Evolutionary conservation across 768 basidiomycete species (phyloP).

Genomic region (Ramaria sp.): DNA sequence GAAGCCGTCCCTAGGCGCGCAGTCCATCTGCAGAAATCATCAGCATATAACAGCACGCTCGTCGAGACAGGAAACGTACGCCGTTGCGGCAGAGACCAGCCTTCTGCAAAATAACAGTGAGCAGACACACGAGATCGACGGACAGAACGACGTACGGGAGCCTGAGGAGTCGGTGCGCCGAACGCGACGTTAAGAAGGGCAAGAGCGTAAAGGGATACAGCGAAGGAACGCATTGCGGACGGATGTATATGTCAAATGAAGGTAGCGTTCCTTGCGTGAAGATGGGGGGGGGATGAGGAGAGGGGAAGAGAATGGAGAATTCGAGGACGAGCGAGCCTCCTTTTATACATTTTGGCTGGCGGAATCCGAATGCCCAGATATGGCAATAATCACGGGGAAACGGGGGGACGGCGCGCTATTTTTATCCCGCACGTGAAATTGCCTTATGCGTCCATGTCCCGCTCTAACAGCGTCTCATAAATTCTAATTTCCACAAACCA

Average conservation of each 20-base stretch:
- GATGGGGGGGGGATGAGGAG: neutral
- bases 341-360: neutral
- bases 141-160: neutral
- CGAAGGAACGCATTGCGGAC: constrained; percentile 4
- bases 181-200: neutral
- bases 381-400: neutral
- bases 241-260: constrained; percentile 2
- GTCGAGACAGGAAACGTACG: too few relatives aligned
- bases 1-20: too few relatives aligned
- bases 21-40: too few relatives aligned
- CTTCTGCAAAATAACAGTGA: too few relatives aligned
- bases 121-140: too few relatives aligned
- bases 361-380: neutral
- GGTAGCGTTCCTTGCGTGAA: neutral
- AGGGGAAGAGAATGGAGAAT: neutral
- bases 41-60: too few relatives aligned
- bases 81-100: too few relatives aligned
- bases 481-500: too few relatives aligned
- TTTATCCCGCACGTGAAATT: too few relatives aligned
- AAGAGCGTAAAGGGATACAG: constrained; percentile 2
- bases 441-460: too few relatives aligned
- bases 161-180: neutral
- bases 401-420: neutral
- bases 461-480: too few relatives aligned
- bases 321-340: neutral